Evolutionary conservation across 1,284 basidiomycete species (phyloP).

Genomic region (Taiwanofungus camphoratus): DNA sequence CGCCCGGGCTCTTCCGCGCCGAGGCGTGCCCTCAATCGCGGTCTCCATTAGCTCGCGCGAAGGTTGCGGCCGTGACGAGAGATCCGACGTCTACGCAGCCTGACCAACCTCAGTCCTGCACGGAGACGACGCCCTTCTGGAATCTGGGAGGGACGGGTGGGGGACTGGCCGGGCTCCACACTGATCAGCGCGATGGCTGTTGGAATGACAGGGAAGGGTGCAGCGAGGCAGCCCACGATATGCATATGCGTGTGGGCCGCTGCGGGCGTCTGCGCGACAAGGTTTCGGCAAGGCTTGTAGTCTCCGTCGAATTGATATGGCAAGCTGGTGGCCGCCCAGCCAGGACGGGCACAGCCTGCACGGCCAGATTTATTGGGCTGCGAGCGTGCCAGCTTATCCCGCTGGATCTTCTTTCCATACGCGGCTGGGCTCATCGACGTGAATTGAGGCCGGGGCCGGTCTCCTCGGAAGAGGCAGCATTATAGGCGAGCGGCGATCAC

Average conservation of each 20-base stretch:
- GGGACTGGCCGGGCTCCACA: no score
- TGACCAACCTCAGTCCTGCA: not conserved
- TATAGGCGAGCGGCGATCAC: constrained; percentile 9
- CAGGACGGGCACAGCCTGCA: no score
- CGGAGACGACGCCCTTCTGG: not conserved
- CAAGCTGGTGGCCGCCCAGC: not conserved
- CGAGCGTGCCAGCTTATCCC: no score
- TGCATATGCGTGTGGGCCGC: not conserved
- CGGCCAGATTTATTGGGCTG: no score
- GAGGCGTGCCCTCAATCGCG: no score
- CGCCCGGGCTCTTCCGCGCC: no score
- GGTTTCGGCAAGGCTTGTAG: constrained; percentile 1
- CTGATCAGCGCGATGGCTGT: constrained; percentile 6
- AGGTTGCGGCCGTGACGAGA: no score
- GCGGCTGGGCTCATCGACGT: not conserved
- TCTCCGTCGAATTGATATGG: not conserved
- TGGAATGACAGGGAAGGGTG: not conserved
- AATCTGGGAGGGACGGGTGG: not conserved
- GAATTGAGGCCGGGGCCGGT: constrained; percentile 4
- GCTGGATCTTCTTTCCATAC: constrained; percentile 4
- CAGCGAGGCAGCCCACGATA: not conserved
- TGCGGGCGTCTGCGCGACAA: not conserved
- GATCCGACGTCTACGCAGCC: not conserved
- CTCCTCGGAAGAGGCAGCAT: constrained; percentile 4
- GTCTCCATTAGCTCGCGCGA: not conserved